phyloP scores from a whole-genome alignment of 2,329 filamentous ascomycete species.

The Metarhizium robertsii region DNA sequence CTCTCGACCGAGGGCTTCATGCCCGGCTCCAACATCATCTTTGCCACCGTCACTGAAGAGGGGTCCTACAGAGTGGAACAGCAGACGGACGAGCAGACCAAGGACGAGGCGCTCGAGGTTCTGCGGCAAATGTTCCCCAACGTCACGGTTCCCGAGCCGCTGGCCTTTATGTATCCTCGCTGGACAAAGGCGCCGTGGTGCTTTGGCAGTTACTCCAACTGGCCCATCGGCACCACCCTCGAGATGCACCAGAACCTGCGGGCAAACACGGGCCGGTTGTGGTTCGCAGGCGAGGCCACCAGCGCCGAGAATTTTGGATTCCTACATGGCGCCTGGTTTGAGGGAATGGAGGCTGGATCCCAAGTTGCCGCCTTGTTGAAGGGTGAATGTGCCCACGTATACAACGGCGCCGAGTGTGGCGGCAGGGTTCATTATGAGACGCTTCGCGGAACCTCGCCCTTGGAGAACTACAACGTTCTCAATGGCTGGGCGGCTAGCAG shows the following conservation, averaged over 20 bases:
- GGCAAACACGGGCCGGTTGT: slow-evolving; percentile 51
- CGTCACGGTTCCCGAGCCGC: slow-evolving; percentile 46
- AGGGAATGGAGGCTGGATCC: slow-evolving; percentile 40
- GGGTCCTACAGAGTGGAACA: slow-evolving; percentile 49
- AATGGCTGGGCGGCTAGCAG: slow-evolving; percentile 30
- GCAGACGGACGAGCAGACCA: slow-evolving; percentile 48
- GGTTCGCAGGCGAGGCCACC: slow-evolving; percentile 57
- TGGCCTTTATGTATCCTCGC: slow-evolving; percentile 49
- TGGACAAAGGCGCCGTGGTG: slow-evolving; percentile 27
- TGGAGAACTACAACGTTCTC: slow-evolving; percentile 20
- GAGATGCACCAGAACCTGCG: slow-evolving; percentile 60
- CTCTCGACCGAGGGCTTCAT: slow-evolving; percentile 48
- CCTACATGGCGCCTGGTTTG: slow-evolving; percentile 52
- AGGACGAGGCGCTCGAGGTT: slow-evolving; percentile 46
- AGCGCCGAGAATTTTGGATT: slow-evolving; percentile 57
- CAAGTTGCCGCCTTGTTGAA: slow-evolving; percentile 26
- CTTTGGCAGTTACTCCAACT: slow-evolving; percentile 58
- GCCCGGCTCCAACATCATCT: slow-evolving; percentile 53
- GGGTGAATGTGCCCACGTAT: slow-evolving; percentile 9
- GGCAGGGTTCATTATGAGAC: slow-evolving; percentile 12
- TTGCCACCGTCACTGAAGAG: slow-evolving; percentile 50
- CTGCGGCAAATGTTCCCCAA: slow-evolving; percentile 53
- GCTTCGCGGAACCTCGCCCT: slow-evolving; percentile 22
- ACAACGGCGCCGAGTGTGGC: slow-evolving; percentile 9
- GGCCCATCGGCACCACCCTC: slow-evolving; percentile 53